These are phyloP conservation scores for Lactifluus volemus DNA, from an alignment of 768 basidiomycete species.

Conservation along the genomic window DNA sequence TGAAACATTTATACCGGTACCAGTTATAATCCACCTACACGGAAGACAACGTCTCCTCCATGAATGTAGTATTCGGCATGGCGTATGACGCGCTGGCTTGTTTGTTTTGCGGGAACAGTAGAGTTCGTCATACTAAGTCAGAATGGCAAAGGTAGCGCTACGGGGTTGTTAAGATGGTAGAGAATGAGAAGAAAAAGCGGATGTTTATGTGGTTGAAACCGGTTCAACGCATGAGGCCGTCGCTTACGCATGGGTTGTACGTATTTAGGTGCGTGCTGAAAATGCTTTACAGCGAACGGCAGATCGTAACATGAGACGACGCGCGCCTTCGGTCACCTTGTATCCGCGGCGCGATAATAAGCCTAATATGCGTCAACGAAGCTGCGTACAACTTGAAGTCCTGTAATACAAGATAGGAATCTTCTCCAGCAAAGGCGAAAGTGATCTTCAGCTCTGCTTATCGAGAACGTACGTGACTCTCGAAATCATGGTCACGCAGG, in stretches of 20 bases:
- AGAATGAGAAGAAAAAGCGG: neutral
- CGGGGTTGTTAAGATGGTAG: slow-evolving; percentile 1
- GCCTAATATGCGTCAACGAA: neutral
- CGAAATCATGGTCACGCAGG: neutral
- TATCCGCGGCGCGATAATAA: neutral
- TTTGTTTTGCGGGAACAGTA: neutral
- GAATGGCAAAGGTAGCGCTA: neutral
- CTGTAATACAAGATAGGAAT: neutral
- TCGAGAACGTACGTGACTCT: neutral
- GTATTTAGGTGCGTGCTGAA: neutral
- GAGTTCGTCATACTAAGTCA: slow-evolving; percentile 8
- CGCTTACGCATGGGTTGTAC: slow-evolving; percentile 7
- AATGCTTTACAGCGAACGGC: neutral
- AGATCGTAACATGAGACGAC: neutral
- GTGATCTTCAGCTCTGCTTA: neutral
- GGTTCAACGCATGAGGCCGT: slow-evolving; percentile 10
- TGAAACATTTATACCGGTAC: no score
- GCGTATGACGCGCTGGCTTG: slow-evolving; percentile 23
- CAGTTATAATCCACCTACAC: slow-evolving; percentile 12
- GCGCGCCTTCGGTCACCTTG: neutral
- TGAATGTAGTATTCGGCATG: slow-evolving; percentile 21
- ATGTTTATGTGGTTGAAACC: neutral
- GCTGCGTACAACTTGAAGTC: neutral
- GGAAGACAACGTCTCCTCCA: slow-evolving; percentile 21
- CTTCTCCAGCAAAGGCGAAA: neutral